Evolutionary conservation across 176 grass and related monocot genomes (phyloP), one percentile per base, ranked within the genome.

Genomic region (Pontederia crassipes): DNA sequence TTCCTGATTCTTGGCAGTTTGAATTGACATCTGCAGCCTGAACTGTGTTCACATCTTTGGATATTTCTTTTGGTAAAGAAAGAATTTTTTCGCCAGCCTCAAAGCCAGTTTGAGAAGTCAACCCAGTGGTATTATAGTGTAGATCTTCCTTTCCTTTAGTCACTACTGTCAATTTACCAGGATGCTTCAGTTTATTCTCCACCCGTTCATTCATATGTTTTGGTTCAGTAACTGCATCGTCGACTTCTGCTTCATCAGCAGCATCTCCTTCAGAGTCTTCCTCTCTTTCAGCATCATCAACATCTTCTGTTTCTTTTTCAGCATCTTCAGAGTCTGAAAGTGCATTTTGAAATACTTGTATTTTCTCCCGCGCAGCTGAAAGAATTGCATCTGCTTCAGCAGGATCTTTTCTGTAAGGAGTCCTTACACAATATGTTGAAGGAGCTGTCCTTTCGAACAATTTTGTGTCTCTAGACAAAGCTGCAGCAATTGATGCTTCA

Each of bases 361-460:
- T 85, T 51, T 98, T 98, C 68, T 92, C 84, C 11, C 88, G 74
- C 58, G 93, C 93, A 55, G 74, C 73, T 17, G 84, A 80, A 35
- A 98, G 64, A 13, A 98, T 27, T 15, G 74, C 73, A 57, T 89
- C 93, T 35, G 93, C 70, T 59, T 90, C 80, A 73, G 74, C 81
- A 56, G 87, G 87, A 29, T 98, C 93, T 78, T 98, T 98, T 70
- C 93, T 77, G 45, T 88, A 98, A 40, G 87, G 84, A 45, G 84
- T 17, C 52, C 83, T 82, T 55, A 98, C 87, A 58, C 93, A 98
- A 75, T 98, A 98, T 61, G 93, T 98, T 1, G 74, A 98, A 59
- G 93, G 93, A 48, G 93, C 93, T 13, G 81, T 98, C 67, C 93
- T 77, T 75, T 98, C 93, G 72, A 98, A 98, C 77, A 98, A 87